Conservation (phyloP, 2,329 filamentous ascomycete species). For the Gremmenia infestans region DNA sequence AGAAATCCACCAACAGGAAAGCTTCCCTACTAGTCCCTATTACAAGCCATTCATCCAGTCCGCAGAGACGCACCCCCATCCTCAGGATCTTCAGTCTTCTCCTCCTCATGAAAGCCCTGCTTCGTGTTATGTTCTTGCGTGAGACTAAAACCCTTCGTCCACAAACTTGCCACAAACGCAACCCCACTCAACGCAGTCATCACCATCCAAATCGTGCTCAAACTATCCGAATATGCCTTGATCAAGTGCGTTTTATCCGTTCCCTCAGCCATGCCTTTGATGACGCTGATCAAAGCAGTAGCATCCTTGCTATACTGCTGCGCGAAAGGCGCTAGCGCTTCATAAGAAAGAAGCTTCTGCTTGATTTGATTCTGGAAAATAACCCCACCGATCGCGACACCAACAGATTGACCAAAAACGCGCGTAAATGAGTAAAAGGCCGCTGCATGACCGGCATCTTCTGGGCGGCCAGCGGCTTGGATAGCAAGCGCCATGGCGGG, state of each 20-base stretch:
- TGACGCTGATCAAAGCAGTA: constrained; percentile 25
- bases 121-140: constrained; percentile 42
- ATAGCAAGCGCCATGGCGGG: constrained; percentile 58
- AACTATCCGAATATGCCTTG: constrained; percentile 47
- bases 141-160: constrained; percentile 45
- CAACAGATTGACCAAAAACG: constrained; percentile 59
- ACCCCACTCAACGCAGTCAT: constrained; percentile 48
- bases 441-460: constrained; percentile 55
- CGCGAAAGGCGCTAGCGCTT: constrained; percentile 21
- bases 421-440: constrained; percentile 65
- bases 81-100: constrained; percentile 20
- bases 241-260: constrained; percentile 40
- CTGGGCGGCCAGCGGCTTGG: constrained; percentile 53
- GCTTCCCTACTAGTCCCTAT: not conserved
- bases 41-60: not conserved
- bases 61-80: not conserved
- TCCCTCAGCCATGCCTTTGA: constrained; percentile 29
- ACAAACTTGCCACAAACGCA: constrained; percentile 43
- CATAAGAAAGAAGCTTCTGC: constrained; percentile 22
- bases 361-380: constrained; percentile 60
- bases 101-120: constrained; percentile 42
- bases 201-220: constrained; percentile 52
- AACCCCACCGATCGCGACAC: constrained; percentile 62
- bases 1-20: not conserved
- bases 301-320: constrained; percentile 27